Evolutionary conservation across 768 basidiomycete species (phyloP), one percentile per base, ranked within the genome.

Genomic region (Suillus alpinus): DNA sequence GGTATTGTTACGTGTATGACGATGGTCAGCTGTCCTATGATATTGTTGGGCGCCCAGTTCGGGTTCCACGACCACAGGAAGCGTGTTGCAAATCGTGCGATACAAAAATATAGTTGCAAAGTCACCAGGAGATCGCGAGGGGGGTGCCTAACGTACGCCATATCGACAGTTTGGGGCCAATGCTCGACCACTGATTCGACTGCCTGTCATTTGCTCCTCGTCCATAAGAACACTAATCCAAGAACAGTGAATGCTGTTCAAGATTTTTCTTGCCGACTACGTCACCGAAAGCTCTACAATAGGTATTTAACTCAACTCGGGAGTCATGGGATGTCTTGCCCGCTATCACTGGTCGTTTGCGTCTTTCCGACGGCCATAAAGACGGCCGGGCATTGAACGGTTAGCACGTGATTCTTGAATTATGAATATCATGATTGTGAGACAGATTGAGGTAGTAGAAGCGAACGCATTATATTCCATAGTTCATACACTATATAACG

Each of bases 401-500:
- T 31, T 6, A 31, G 49, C 12, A 37, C 10, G 10, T 23, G 23
- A 46, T 13, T 16, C 36, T 37, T 18, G 14, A 14, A 37, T 23
- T 7, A 23, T 23, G 52, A 53, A 8, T 36, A 20, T 36, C 20
- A 36, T 20, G 6, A 52, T 10, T 26, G 2, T 52, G 32, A 34
- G 52, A 53, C 23, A 37, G 23, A 37, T 37, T 18, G 26, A 31
- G 18, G 31, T 32, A 12, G 49, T 18, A 39, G 23, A 37, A 39
- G 26, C 20, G 23, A 34, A 26, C 9, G 7, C 12, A 29, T 55
- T 26, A 26, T 55, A 39, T 55, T 55, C 9, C 5, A 2, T 39
- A 18, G 16, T 29, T 23, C 53, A 12, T 55, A 13, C 37, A 39
- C 53, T 55, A 92, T 75, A 94, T 89, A 66, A 93, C 89, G 73